phyloP scores from a whole-genome alignment of 1,284 basidiomycete genomes.

The Vanrija sp. region DNA sequence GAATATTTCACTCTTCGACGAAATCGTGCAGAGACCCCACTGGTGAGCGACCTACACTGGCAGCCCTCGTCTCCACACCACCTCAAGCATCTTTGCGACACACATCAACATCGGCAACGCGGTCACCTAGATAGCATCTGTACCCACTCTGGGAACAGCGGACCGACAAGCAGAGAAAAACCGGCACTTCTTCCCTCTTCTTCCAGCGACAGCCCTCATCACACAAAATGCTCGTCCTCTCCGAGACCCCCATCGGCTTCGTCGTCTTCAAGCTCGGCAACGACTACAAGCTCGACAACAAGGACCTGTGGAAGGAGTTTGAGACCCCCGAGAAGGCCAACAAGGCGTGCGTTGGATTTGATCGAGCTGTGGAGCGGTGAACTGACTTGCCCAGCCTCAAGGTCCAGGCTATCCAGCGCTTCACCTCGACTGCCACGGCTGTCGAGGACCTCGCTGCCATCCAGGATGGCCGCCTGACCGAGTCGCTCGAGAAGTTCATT shows the following conservation, averaged over 20 bases:
- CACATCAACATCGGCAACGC: too few relatives aligned
- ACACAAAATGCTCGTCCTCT: conserved; percentile 50
- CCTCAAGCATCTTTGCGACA: background rate
- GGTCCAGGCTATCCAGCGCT: conserved; percentile 91
- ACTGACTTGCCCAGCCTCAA: conserved; percentile 62
- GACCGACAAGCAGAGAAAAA: background rate
- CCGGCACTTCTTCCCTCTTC: background rate
- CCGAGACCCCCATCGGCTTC: conserved; percentile 61
- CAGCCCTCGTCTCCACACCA: background rate
- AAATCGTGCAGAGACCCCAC: background rate
- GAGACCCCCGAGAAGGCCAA: conserved; percentile 85
- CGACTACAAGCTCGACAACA: conserved; percentile 78
- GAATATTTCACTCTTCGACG: background rate
- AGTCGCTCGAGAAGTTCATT: conserved; percentile 89
- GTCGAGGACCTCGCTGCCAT: conserved; percentile 96
- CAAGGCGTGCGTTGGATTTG: conserved; percentile 66
- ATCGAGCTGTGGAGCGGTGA: background rate
- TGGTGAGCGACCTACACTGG: background rate
- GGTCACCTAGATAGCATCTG: background rate
- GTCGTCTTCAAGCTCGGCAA: conserved; percentile 96
- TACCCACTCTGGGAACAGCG: background rate
- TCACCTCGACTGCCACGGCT: conserved; percentile 93
- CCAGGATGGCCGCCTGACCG: conserved; percentile 87
- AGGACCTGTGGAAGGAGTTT: conserved; percentile 87
- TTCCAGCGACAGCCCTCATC: too few relatives aligned